phyloP scores from a whole-genome alignment of 2,329 filamentous ascomycete species.

The Venturia pyrina region DNA sequence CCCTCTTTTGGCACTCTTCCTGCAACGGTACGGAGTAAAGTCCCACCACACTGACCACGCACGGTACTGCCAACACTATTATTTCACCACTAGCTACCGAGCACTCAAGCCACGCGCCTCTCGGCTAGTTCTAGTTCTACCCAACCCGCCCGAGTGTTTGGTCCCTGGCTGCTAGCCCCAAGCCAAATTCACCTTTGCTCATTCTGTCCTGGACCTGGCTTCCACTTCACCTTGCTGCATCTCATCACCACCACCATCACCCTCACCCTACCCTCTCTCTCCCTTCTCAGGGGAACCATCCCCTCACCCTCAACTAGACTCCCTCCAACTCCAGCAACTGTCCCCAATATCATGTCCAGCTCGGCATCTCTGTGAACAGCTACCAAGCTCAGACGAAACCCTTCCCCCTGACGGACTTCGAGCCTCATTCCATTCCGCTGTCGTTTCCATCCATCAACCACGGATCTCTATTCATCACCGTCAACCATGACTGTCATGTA shows the following conservation, averaged over 20 bases:
- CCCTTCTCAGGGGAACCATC: background rate
- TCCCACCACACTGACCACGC: background rate
- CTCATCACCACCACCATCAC: background rate
- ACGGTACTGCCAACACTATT: background rate
- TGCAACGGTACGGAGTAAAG: background rate
- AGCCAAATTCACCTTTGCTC: background rate
- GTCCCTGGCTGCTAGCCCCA: slow-evolving; percentile 2
- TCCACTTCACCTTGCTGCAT: background rate
- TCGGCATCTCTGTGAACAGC: background rate
- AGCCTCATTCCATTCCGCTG: background rate
- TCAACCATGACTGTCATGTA: slow-evolving; percentile 65
- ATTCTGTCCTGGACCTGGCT: slow-evolving; percentile 3
- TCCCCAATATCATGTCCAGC: background rate
- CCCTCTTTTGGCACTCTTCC: background rate
- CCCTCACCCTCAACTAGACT: background rate
- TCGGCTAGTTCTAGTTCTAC: background rate
- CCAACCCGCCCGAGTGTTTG: background rate
- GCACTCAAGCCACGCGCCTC: background rate
- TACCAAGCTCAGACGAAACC: background rate
- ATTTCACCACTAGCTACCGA: background rate
- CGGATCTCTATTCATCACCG: background rate
- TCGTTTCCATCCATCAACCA: background rate
- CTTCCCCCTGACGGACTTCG: background rate
- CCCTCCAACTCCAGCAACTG: background rate
- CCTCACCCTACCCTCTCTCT: background rate